Evolutionary conservation across 257 asterid genomes (phyloP).

Genomic region (Penstemon barbatus): DNA sequence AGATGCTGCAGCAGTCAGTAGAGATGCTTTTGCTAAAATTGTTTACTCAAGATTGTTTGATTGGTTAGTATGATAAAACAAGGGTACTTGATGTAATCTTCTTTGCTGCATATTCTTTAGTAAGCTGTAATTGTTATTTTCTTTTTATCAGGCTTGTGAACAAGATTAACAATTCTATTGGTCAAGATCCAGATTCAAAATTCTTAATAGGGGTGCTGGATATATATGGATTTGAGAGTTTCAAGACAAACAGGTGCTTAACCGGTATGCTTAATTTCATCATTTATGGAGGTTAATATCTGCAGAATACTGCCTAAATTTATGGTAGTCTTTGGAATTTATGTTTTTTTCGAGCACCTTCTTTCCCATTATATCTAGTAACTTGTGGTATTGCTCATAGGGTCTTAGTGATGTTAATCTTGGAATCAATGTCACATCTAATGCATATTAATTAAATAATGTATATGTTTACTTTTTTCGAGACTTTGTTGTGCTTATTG

Average conservation of each 20-base stretch:
- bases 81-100: neutral
- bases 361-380: neutral
- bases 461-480: slow-evolving; percentile 2
- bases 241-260: slow-evolving; percentile 99
- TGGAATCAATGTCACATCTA: slow-evolving; percentile 10
- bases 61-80: slow-evolving; percentile 52
- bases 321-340: slow-evolving; percentile 16
- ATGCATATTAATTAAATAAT: neutral
- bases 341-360: slow-evolving; percentile 10
- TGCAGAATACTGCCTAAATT: slow-evolving; percentile 41
- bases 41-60: slow-evolving; percentile 82
- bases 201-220: slow-evolving; percentile 87
- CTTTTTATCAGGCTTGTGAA: slow-evolving; percentile 72
- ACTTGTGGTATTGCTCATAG: slow-evolving; percentile 6
- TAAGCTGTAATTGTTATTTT: slow-evolving; percentile 26
- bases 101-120: slow-evolving; percentile 9
- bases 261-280: slow-evolving; percentile 89
- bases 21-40: slow-evolving; percentile 87
- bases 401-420: slow-evolving; percentile 4
- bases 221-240: slow-evolving; percentile 96
- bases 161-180: slow-evolving; percentile 81
- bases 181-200: slow-evolving; percentile 81
- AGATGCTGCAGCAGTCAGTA: slow-evolving; percentile 62
- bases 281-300: slow-evolving; percentile 51
- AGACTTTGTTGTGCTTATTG: slow-evolving; percentile 3